Evolutionary conservation across 1,139 yeast genomes (phyloP).

Genomic region (Suhomyces chickasaworum): DNA sequence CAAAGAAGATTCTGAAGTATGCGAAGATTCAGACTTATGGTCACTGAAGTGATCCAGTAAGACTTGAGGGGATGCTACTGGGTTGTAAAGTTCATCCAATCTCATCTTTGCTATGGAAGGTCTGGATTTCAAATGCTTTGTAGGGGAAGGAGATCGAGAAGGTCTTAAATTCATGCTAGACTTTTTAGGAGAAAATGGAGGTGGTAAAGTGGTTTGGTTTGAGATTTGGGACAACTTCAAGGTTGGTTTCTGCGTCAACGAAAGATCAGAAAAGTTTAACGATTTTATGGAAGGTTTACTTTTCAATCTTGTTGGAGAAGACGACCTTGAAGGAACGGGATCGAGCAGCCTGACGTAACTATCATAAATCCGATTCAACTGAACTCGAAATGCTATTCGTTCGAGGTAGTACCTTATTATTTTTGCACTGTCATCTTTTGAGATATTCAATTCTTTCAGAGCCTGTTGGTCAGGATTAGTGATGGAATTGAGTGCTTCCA

Average conservation of each 20-base stretch:
- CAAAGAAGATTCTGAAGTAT: constrained; percentile 5
- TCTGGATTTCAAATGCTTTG: constrained; percentile 19
- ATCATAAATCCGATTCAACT: constrained; percentile 58
- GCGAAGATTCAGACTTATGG: constrained; percentile 10
- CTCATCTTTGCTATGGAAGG: constrained; percentile 29
- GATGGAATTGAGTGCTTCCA: constrained; percentile 21
- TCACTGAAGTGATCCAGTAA: constrained; percentile 10
- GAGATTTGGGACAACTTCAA: not conserved
- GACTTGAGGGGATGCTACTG: constrained; percentile 25
- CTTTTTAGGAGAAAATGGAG: constrained; percentile 22
- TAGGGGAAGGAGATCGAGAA: constrained; percentile 10
- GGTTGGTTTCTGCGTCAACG: constrained; percentile 4
- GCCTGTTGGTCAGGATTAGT: constrained; percentile 22
- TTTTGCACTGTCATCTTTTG: constrained; percentile 41
- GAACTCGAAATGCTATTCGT: constrained; percentile 58
- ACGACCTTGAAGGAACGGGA: constrained; percentile 7
- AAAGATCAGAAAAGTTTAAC: constrained; percentile 5
- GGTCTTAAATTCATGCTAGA: constrained; percentile 18
- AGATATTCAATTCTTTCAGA: constrained; percentile 10
- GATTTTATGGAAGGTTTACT: constrained; percentile 7
- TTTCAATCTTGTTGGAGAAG: constrained; percentile 8
- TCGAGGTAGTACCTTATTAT: constrained; percentile 52
- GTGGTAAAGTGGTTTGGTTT: not conserved
- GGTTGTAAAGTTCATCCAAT: constrained; percentile 30
- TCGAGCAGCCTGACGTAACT: constrained; percentile 26